Base-by-base conservation (phyloP, 2,329 filamentous ascomycete genomes). In the Microdochium nivale region DNA sequence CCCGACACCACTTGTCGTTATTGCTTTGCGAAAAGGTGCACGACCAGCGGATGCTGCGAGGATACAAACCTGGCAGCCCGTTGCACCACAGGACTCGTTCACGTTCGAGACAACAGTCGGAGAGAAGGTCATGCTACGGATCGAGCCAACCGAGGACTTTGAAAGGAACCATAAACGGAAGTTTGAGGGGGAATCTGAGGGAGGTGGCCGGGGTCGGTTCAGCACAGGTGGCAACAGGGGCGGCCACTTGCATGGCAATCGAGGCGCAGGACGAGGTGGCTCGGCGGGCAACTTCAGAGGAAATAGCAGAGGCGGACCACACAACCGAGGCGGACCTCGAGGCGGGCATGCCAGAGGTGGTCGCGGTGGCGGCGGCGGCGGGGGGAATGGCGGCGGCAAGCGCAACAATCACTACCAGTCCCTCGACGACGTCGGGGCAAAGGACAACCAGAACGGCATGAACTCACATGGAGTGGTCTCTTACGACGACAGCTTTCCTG, bases 41-140 rank as follows among this genome's bases (percentile, higher is more conserved):
- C 83, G 86, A 37, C 88, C 90, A 1, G 80, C 86, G 51, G 91
- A 96, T 61, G 91, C 89, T 16, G 80, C 78, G 51, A 86, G 84
- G 61, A 96, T 97, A 53, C 81, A 84, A 51, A 84, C 87, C 56
- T 97, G 92, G 94, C 81, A 88, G 55, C 83, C 88, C 3, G 77
- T 95, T 3, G 71, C 86, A 0, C 73, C 80, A 4, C 84, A 90
- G 8, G 81, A 87, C 60, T 77, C 83, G 0, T 83, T 91, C 62
- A 77, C 83, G 5, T 90, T 97, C 60, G 88, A 95, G 56, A 90
- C 87, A 1, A 83, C 81, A 0, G 88, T 97, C 1, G 87, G 87
- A 19, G 91, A 97, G 70, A 96, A 95, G 71, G 81, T 89, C 16
- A 76, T 94, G 56, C 70, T 97, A 49, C 80, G 87, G 1, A 84